Evolutionary conservation across 768 basidiomycete genomes (phyloP), one percentile per base, ranked within the genome.

Genomic region (Termitomyces sp.): DNA sequence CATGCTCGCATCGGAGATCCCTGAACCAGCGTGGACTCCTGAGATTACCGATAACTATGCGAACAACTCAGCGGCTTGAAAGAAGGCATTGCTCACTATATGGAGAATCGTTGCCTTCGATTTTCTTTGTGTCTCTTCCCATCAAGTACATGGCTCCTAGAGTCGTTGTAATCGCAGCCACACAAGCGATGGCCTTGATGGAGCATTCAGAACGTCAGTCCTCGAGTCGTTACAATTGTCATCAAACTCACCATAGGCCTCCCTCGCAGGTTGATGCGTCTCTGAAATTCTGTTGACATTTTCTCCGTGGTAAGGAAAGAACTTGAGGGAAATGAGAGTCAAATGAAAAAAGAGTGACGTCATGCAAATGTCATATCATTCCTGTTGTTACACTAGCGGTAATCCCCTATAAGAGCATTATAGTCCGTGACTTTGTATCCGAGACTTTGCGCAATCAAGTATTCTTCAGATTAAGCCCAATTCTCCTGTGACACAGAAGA

Each of bases 1-100:
- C 75, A 77, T 77, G 5, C 67, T 68, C 57, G 65, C 65, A 60
- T 74, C 73, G 0, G 70, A 68, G 8, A 63, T 65, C 2, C 66
- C 66, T 11, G 40, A 56, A 8, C n/a, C 57, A 26, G 65, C 67
- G 20, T 65, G 58, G 5, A 10, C 40, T 16, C 65, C 71, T 58
- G 60, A 32, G 0, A 8, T 24, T 24, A 52, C 9, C 40, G 9
- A 40, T 18, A 35, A 18, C 16, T 24, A 13, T 11, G n/a, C 11
- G 24, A 11, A 14, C 2, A 50, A 41, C 45, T 26, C 11, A 40
- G 5, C 2, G 4, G 14, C 13, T 7, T 30, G 8, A 3, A 51
- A n/a, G 5, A 5, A 28, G 38, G 8, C 18, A 57, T 16, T 2
- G 49, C 76, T 56, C 41, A 74, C 74, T 62, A 52, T 73, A 75